phyloP scores from a whole-genome alignment of 169 alveolate species.

The Pseudocohnilembus persalinus region DNA sequence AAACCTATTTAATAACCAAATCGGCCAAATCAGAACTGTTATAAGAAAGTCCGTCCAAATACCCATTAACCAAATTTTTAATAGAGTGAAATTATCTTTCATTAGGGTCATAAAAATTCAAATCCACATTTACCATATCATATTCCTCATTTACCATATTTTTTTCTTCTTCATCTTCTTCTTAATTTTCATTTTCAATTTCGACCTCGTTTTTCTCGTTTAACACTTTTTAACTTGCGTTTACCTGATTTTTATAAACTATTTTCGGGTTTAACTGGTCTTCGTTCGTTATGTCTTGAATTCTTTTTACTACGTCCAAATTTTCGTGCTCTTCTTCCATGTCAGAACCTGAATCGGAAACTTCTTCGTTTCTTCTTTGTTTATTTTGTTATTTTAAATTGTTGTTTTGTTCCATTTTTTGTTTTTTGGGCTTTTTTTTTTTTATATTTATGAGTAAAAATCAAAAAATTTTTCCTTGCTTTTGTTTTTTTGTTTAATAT shows the following conservation, averaged over 20 bases:
- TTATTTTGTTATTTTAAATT: too few species aligned
- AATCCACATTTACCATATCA: constrained; percentile 12
- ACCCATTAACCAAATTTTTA: constrained; percentile 3
- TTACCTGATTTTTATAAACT: too few species aligned
- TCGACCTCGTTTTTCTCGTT: background rate
- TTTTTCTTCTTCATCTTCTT: constrained; percentile 12
- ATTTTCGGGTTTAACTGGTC: background rate
- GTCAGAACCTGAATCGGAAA: background rate
- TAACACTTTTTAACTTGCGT: too few species aligned
- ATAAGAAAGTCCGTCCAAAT: constrained; percentile 9
- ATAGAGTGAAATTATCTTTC: constrained; percentile 16
- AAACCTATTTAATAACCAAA: background rate
- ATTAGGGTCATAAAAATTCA: constrained; percentile 18
- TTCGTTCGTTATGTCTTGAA: background rate
- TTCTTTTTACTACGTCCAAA: background rate
- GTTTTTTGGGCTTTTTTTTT: too few species aligned
- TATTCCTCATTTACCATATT: background rate
- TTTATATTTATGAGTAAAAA: too few species aligned
- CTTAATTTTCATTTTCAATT: constrained; percentile 3
- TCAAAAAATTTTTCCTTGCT: too few species aligned
- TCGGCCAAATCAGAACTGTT: constrained; percentile 18
- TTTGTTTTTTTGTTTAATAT: too few species aligned
- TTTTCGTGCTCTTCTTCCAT: background rate
- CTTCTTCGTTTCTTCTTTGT: background rate
- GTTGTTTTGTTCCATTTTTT: background rate